Conservation (phyloP, 1,284 basidiomycete genomes). For the Tylopilus sp. region DNA sequence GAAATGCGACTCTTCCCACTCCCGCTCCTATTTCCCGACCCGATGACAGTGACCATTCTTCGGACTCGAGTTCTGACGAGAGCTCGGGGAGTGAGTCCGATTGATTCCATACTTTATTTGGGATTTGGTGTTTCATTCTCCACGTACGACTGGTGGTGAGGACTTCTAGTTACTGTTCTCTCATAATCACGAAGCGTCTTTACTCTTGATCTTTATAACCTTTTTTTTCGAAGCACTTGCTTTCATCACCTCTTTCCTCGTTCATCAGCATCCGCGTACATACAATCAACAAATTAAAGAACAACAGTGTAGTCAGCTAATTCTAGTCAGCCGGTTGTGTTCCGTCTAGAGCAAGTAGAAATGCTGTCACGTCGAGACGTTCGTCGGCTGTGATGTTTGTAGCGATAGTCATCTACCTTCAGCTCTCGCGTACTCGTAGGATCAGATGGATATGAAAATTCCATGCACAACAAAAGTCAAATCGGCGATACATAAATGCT, state of each 20-base stretch:
- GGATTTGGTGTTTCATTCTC: constrained; percentile 18
- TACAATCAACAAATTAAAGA: constrained; percentile 41
- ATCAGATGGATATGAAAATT: constrained; percentile 1
- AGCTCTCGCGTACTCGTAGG: not conserved
- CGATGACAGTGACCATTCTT: constrained; percentile 69
- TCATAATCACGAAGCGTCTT: constrained; percentile 26
- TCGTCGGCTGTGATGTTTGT: constrained; percentile 7
- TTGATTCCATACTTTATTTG: constrained; percentile 39
- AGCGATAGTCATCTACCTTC: constrained; percentile 12
- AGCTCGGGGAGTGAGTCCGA: constrained; percentile 83
- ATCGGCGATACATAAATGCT: too few relatives aligned
- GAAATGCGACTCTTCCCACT: constrained; percentile 37
- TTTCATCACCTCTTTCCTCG: constrained; percentile 16
- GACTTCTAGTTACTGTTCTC: constrained; percentile 27
- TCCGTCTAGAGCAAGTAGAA: constrained; percentile 16
- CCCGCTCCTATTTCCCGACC: constrained; percentile 36
- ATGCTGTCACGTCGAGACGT: constrained; percentile 8
- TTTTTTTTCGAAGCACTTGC: constrained; percentile 30
- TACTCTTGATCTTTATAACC: constrained; percentile 39
- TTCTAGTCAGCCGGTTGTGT: constrained; percentile 32
- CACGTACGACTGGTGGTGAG: constrained; percentile 16
- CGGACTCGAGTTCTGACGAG: constrained; percentile 75
- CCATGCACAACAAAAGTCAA: not conserved
- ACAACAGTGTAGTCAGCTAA: constrained; percentile 40
- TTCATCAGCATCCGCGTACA: constrained; percentile 37